These are phyloP conservation scores for Tetracladium marchalianum DNA, from an alignment of 495 filamentous ascomycete species.

Conservation along the genomic window DNA sequence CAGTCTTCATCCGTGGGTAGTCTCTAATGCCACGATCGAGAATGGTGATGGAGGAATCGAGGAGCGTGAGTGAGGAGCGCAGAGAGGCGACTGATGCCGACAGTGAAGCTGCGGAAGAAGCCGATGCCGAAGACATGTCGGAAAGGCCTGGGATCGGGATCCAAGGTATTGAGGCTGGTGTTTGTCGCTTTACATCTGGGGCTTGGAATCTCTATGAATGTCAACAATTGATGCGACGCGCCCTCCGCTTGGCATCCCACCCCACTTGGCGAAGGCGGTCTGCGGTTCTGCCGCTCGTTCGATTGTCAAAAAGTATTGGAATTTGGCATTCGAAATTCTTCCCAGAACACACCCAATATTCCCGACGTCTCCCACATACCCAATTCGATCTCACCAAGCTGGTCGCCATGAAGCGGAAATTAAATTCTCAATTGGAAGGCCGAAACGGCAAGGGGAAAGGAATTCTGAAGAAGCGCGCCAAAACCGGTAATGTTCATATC, in stretches of 20 bases:
- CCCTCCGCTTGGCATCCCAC: too few relatives aligned
- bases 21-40: slow-evolving; percentile 63
- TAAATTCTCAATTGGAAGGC: slow-evolving; percentile 14
- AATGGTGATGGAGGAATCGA: slow-evolving; percentile 63
- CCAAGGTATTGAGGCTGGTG: too few relatives aligned
- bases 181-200: too few relatives aligned
- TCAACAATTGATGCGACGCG: too few relatives aligned
- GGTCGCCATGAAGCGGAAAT: slow-evolving; percentile 19
- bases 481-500: slow-evolving; percentile 14
- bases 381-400: background rate
- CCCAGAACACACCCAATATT: too few relatives aligned
- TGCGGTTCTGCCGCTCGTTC: too few relatives aligned
- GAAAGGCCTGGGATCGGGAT: too few relatives aligned
- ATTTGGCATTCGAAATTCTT: too few relatives aligned
- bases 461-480: slow-evolving; percentile 19
- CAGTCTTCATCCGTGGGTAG: slow-evolving; percentile 62
- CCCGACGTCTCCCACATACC: background rate
- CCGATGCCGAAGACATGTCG: too few relatives aligned
- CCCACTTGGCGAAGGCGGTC: too few relatives aligned
- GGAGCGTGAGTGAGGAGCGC: slow-evolving; percentile 57
- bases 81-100: slow-evolving; percentile 60
- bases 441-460: slow-evolving; percentile 12
- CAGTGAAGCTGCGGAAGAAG: slow-evolving; percentile 28
- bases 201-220: too few relatives aligned
- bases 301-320: too few relatives aligned